phyloP scores from a whole-genome alignment of 805 yeast species.

The Yarrowia keelungensis region DNA sequence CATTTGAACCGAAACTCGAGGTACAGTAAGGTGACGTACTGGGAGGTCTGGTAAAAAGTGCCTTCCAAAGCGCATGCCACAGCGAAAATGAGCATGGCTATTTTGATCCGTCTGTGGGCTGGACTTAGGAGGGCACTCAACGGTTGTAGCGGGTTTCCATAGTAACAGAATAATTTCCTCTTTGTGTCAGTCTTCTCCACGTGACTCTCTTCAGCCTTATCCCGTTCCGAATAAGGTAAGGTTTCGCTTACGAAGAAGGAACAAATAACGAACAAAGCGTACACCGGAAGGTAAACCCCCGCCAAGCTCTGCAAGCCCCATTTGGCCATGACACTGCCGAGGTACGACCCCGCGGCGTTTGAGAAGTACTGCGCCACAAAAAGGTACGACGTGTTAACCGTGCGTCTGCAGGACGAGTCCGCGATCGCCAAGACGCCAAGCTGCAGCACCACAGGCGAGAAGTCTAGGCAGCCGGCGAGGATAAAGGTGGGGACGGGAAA shows the following conservation, averaged over 20 bases:
- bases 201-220: slow-evolving; percentile 7
- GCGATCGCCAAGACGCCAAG: slow-evolving; percentile 27
- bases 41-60: slow-evolving; percentile 23
- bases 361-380: slow-evolving; percentile 1
- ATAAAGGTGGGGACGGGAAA: slow-evolving; percentile 6
- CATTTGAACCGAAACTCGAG: slow-evolving; percentile 13
- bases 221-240: slow-evolving; percentile 17
- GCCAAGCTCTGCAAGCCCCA: background rate
- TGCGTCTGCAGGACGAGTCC: slow-evolving; percentile 14
- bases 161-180: background rate
- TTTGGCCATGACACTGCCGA: slow-evolving; percentile 8
- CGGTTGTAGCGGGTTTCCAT: slow-evolving; percentile 16
- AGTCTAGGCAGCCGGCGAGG: slow-evolving; percentile 1
- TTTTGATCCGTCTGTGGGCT: slow-evolving; percentile 22
- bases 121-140: background rate
- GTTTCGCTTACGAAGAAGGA: slow-evolving; percentile 14
- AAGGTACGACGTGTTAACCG: slow-evolving; percentile 22
- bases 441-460: slow-evolving; percentile 12
- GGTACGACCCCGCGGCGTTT: background rate
- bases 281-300: background rate
- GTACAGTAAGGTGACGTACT: slow-evolving; percentile 3
- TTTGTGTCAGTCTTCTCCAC: slow-evolving; percentile 3
- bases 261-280: background rate
- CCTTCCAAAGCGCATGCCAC: slow-evolving; percentile 26
- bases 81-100: slow-evolving; percentile 26